These are phyloP conservation scores for Trichophaea hybrida DNA, from an alignment of 2,329 filamentous ascomycete species.

Conservation along the genomic window DNA sequence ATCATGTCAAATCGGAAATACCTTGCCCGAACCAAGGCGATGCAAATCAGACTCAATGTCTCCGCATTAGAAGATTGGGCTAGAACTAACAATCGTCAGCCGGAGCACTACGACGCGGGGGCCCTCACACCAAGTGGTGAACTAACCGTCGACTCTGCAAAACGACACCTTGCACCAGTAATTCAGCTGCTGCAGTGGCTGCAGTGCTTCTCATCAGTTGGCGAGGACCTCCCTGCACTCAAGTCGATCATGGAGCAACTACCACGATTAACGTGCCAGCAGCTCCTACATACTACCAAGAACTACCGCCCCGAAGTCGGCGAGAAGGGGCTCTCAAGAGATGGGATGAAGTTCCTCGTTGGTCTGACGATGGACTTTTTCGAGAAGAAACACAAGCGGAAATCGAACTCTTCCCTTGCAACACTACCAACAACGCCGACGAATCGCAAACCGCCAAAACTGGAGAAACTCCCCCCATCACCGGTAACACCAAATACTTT, in stretches of 20 bases:
- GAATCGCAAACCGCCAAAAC: neutral
- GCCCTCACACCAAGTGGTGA: constrained; percentile 76
- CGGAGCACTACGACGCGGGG: constrained; percentile 89
- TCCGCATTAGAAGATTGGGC: constrained; percentile 95
- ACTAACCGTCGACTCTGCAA: constrained; percentile 67
- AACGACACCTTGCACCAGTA: constrained; percentile 72
- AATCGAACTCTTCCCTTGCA: constrained; percentile 19
- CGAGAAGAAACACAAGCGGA: constrained; percentile 52
- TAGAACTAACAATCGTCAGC: constrained; percentile 76
- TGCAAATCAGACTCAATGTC: constrained; percentile 99
- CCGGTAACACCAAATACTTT: constrained; percentile 9
- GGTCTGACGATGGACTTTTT: constrained; percentile 38
- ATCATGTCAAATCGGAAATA: constrained; percentile 96
- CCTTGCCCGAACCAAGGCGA: constrained; percentile 87
- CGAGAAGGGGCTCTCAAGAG: constrained; percentile 80
- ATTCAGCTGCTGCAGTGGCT: constrained; percentile 95
- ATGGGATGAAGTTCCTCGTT: constrained; percentile 70
- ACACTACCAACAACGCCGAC: constrained; percentile 32
- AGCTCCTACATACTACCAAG: constrained; percentile 80
- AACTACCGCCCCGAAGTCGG: constrained; percentile 92
- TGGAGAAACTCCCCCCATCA: constrained; percentile 20
- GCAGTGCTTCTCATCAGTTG: constrained; percentile 90
- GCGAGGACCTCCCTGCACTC: constrained; percentile 76
- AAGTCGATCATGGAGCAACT: constrained; percentile 81
- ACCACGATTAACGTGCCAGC: constrained; percentile 67